Evolutionary conservation across 495 filamentous ascomycete genomes (phyloP).

Genomic region (Diplogelasinospora grovesii): DNA sequence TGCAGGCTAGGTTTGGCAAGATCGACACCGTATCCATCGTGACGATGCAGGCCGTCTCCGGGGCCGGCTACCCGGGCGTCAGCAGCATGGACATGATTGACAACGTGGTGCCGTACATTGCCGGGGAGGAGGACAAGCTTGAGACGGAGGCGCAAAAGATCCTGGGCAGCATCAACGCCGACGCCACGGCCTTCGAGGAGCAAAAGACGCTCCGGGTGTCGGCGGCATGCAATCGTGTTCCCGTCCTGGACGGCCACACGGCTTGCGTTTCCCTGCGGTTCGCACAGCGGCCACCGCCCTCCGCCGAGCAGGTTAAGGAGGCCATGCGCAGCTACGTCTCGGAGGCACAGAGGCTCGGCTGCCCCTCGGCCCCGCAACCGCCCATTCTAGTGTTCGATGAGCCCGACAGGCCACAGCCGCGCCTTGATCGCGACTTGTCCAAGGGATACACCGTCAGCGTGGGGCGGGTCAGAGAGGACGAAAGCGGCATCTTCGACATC

Average conservation of each 20-base stretch:
- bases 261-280: slow-evolving; percentile 77
- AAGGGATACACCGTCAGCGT: slow-evolving; percentile 77
- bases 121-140: slow-evolving; percentile 85
- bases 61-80: slow-evolving; percentile 83
- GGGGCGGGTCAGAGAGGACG: slow-evolving; percentile 66
- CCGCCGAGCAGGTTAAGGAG: slow-evolving; percentile 58
- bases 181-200: slow-evolving; percentile 58
- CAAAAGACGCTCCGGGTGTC: slow-evolving; percentile 60
- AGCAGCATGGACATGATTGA: slow-evolving; percentile 67
- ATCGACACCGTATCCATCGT: slow-evolving; percentile 72
- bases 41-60: slow-evolving; percentile 82
- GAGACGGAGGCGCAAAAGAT: slow-evolving; percentile 84
- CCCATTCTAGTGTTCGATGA: slow-evolving; percentile 76
- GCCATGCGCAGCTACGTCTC: slow-evolving; percentile 67
- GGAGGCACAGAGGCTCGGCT: slow-evolving; percentile 66
- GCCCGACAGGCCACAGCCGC: slow-evolving; percentile 75
- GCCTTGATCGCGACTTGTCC: slow-evolving; percentile 68
- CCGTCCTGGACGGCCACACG: slow-evolving; percentile 79
- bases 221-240: slow-evolving; percentile 75
- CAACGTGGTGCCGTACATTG: slow-evolving; percentile 80
- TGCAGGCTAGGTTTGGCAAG: slow-evolving; percentile 68
- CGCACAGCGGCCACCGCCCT: slow-evolving; percentile 46
- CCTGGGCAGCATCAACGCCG: slow-evolving; percentile 58
- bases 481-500: slow-evolving; percentile 72
- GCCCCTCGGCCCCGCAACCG: slow-evolving; percentile 66